Evolutionary conservation across 75 land plant species (phyloP), one percentile per base, ranked within the genome.

Genomic region (Cupressus sempervirens): DNA sequence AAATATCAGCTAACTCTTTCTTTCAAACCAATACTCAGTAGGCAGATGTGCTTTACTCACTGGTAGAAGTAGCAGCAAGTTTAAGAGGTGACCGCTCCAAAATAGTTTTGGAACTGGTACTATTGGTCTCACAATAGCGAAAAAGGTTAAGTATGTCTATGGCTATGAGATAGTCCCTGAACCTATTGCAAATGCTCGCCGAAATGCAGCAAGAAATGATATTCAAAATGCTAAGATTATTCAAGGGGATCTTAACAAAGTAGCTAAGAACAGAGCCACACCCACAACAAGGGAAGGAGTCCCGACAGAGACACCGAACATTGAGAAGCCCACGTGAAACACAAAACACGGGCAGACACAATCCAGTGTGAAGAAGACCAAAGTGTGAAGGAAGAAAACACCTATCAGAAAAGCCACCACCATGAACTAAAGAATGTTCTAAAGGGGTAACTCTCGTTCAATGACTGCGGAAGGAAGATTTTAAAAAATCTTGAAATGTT

Each of bases 1-100:
- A 96, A 86, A 96, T 97, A 82, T 97, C 99, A 67, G 99, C 99
- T 15, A 97, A 97, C 85, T 97, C 99, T 77, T 97, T 97, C 88
- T 97, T 97, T 86, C 98, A 96, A 89, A 97, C 99, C 56, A 97
- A 97, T 85, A 90, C 98, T 68, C 82, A 87, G 12, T n/a, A 96
- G 99, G 99, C 98, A 46, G 98, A 98, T 83, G 91, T 94, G 81
- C 89, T 96, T 3, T 98, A 98, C 85, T 82, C 85, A 83, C 83
- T 93, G 29, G 91, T 98, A 62, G 98, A 94, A 89, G 95, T 91
- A 38, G 89, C 86, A 92, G 93, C 94, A 84, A 90, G 86, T 53
- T 88, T 98, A 43, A 93, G 85, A 90, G 98, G 98, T 80, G 95
- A 96, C 89, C 89, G 92, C 81, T 91, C 93, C 74, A 98, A 98